These are phyloP conservation scores for Zygoascus flipseniorum DNA, from an alignment of 805 yeast genomes.

Conservation along the genomic window DNA sequence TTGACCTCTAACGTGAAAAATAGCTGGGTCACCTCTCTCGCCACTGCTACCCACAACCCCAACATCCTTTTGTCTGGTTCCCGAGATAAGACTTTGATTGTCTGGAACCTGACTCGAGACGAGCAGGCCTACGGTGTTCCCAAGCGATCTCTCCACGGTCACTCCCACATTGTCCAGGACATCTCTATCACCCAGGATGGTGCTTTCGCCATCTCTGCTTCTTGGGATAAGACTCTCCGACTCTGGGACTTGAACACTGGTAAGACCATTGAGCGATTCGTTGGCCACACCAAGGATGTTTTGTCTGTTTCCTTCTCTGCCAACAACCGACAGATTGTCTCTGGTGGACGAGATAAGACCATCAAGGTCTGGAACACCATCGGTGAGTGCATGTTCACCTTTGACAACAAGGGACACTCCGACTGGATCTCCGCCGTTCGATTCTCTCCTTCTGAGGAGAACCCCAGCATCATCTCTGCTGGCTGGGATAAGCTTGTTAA, in stretches of 20 bases:
- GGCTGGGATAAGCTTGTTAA: constrained; percentile 98
- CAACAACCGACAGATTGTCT: constrained; percentile 95
- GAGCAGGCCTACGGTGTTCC: constrained; percentile 97
- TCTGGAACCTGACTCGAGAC: constrained; percentile 95
- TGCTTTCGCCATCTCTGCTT: constrained; percentile 93
- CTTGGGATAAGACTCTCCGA: constrained; percentile 99
- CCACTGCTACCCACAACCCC: constrained; percentile 97
- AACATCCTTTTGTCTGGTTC: constrained; percentile 96
- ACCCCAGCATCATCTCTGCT: constrained; percentile 79
- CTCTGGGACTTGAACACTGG: constrained; percentile 96
- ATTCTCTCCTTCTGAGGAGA: constrained; percentile 73
- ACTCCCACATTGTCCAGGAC: constrained; percentile 98
- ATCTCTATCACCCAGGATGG: constrained; percentile 97
- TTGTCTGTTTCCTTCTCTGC: constrained; percentile 93
- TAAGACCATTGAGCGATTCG: constrained; percentile 88
- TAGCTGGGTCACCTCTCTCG: constrained; percentile 95
- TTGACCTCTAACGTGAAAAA: not conserved
- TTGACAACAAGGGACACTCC: constrained; percentile 53
- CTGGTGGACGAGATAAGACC: constrained; percentile 98
- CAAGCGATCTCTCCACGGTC: constrained; percentile 94
- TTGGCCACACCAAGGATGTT: constrained; percentile 97
- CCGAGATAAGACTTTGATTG: constrained; percentile 96
- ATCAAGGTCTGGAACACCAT: constrained; percentile 98
- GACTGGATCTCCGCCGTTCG: constrained; percentile 99
- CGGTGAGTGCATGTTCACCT: constrained; percentile 93